Evolutionary conservation across 2,329 filamentous ascomycete species (phyloP), one percentile per base, ranked within the genome.

Genomic region (Alternaria incomplexa): DNA sequence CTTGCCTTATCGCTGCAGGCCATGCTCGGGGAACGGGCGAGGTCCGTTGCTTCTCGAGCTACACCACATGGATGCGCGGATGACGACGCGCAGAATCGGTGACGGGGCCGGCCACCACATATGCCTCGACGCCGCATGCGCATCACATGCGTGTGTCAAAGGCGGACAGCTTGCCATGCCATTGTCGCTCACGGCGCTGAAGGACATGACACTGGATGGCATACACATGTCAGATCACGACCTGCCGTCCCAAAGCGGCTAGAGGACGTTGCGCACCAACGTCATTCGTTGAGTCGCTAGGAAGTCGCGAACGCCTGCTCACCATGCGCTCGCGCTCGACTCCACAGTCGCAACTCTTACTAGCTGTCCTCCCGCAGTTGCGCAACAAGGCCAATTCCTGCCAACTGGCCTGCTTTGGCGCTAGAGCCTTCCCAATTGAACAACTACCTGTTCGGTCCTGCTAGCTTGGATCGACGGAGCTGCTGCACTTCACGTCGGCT

Each of bases 271-370:
- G 40, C 23, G 36, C 56, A 44, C 62, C 53, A 58, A 70, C 66
- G 68, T 70, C 66, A 69, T 67, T 61, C 32, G 26, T 28, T 40
- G 28, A 30, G 56, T 50, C 23, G 59, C 58, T 59, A 56, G 43
- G 28, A 61, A 56, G 28, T 51, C 53, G 60, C 47, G 28, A 51
- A 46, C 46, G 26, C 36, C 40, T 30, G 56, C 45, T 57, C 28
- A 32, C 30, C n/a, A 30, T 22, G 51, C 52, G 15, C 26, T 52
- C 40, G 45, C 59, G 36, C 46, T 23, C 59, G 36, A 46, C 52
- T 47, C 58, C 53, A 26, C 53, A 40, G 36, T 22, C 45, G 17
- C 58, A 43, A 53, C 47, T 25, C 45, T 55, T 23, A 13, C 26
- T 30, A 43, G 28, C 25, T 55, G 30, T 52, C 44, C 55, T 47